Conservation (phyloP, 352 stramenopile species). For the Globisporangium splendens region DNA sequence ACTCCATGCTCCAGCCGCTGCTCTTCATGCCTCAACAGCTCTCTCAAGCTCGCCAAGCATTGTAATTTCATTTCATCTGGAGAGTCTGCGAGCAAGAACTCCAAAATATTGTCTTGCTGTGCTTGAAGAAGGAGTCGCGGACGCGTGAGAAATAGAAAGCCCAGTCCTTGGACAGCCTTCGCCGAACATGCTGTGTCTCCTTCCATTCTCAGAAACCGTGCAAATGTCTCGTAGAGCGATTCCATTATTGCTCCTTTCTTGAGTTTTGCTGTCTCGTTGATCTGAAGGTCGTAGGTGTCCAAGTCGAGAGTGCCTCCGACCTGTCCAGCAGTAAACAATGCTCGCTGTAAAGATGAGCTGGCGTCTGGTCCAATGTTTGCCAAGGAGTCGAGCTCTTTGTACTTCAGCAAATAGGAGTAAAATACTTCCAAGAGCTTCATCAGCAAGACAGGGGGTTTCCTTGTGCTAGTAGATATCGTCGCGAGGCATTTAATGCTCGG, state of each 20-base stretch:
- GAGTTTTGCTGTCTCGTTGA: constrained; percentile 26
- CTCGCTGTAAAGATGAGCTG: constrained; percentile 60
- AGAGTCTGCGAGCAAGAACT: constrained; percentile 33
- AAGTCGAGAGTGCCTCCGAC: constrained; percentile 71
- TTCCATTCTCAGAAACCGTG: constrained; percentile 36
- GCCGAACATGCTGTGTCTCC: constrained; percentile 45
- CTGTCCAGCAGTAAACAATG: constrained; percentile 65
- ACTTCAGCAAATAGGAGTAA: constrained; percentile 55
- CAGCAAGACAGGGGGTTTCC: constrained; percentile 40
- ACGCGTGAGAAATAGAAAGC: constrained; percentile 67
- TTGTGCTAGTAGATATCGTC: constrained; percentile 40
- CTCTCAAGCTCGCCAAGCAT: constrained; percentile 70
- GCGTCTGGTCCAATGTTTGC: constrained; percentile 29
- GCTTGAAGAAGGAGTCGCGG: constrained; percentile 66
- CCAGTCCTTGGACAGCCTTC: constrained; percentile 82
- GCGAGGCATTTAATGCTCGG: constrained; percentile 75
- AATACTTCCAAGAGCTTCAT: constrained; percentile 69
- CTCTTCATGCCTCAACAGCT: constrained; percentile 69
- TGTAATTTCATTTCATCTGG: constrained; percentile 57
- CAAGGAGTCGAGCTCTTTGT: constrained; percentile 30
- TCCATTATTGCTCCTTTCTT: constrained; percentile 50
- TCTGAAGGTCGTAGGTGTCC: constrained; percentile 33
- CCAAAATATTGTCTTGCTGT: constrained; percentile 68
- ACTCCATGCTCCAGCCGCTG: constrained; percentile 54
- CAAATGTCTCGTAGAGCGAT: constrained; percentile 61